These are phyloP conservation scores for Ophiognomonia clavigignenti-juglandacearum DNA, from an alignment of 2,329 filamentous ascomycete species.

Conservation along the genomic window DNA sequence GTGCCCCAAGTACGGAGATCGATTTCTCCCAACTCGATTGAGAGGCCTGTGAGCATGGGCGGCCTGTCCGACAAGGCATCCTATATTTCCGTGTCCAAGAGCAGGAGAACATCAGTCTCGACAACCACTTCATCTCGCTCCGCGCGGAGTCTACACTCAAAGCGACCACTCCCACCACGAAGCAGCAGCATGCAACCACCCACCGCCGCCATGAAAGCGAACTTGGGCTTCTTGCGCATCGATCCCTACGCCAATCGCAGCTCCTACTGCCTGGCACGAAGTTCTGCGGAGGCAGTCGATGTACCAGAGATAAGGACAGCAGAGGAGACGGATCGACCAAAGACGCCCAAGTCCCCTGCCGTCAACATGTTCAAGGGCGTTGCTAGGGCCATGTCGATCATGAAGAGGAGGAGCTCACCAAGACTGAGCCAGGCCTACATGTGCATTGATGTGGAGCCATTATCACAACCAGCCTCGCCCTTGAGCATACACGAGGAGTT, in stretches of 20 bases:
- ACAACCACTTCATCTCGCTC: conserved; percentile 25
- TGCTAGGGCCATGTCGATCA: conserved; percentile 47
- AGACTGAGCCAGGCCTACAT: conserved; percentile 33
- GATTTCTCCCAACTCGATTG: conserved; percentile 34
- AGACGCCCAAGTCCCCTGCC: conserved; percentile 40
- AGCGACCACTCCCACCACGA: conserved; percentile 28
- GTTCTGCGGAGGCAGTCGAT: conserved; percentile 7
- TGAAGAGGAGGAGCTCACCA: conserved; percentile 50
- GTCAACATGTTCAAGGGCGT: conserved; percentile 44
- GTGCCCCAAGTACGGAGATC: conserved; percentile 38
- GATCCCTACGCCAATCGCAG: conserved; percentile 46
- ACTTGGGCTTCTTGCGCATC: conserved; percentile 46
- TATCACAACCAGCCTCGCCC: conserved; percentile 23
- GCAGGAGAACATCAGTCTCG: conserved; percentile 27
- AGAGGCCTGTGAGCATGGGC: conserved; percentile 22
- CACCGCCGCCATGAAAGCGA: conserved; percentile 25
- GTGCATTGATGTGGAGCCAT: conserved; percentile 29
- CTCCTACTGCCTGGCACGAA: conserved; percentile 26
- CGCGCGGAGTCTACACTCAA: conserved; percentile 17
- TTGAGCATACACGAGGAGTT: conserved; percentile 19
- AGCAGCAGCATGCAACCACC: conserved; percentile 38
- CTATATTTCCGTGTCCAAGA: conserved; percentile 19
- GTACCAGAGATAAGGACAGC: conserved; percentile 19
- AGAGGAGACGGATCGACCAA: conserved; percentile 25
- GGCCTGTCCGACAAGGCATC: background rate